Evolutionary conservation across 2,329 filamentous ascomycete genomes (phyloP), one percentile per base, ranked within the genome.

Genomic region (Pyrenochaeta sp.): DNA sequence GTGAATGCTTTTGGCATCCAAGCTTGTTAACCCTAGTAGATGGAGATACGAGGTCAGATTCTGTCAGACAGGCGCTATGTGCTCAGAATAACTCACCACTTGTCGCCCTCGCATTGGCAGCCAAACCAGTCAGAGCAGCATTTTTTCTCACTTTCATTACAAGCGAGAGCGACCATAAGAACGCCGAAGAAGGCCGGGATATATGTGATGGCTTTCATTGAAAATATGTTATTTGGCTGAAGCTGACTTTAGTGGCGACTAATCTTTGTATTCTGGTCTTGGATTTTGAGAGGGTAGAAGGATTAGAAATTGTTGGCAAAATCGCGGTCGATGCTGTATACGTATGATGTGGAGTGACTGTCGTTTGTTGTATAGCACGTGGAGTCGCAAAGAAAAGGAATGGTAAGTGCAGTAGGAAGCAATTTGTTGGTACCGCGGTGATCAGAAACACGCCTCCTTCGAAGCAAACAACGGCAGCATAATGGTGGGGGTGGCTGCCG

Each of bases 61-160:
- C 27, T 51, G 21, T 45, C 33, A 45, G 32, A 51, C 40, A 39
- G 23, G n/a, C 6, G 17, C 7, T 45, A 33, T 42, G 41, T 40
- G 15, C 11, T 29, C 27, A 2, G n/a, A 15, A 18, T 40, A n/a
- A 20, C 17, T 23, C 21, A 39, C 36, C 18, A 23, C 11, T 14
- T 23, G 18, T 12, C 17, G 20, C 20, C 18, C 11, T 39, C 18
- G 18, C 36, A 39, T 23, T 39, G 36, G 11, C 36, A 39, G 18
- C 36, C 36, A 39, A 23, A 39, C 36, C 36, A 39, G 10, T 23
- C 20, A 9, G 36, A 39, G 36, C 36, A 39, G 18, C 36, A 39
- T 18, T 39, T 39, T 20, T 39, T 23, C 14, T 39, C 36, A 2
- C 36, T 18, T 39, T 39, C 36, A 9, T 21, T 39, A 20, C 36